phyloP scores from a whole-genome alignment of 176 grass and related monocot genomes.

The Echinochloa phyllopogon region DNA sequence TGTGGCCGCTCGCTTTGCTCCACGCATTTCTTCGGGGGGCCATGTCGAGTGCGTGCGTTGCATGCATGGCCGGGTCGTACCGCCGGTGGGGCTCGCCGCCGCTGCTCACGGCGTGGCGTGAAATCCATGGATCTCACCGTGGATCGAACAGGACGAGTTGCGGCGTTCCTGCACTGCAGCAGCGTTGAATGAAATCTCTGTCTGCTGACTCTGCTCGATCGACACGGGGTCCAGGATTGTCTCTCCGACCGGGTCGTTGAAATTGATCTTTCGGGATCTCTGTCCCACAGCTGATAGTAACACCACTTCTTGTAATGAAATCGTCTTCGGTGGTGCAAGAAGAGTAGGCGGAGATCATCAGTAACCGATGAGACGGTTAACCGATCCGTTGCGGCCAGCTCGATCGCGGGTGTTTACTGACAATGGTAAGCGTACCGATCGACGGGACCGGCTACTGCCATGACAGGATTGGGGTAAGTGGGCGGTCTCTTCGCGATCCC shows the following conservation, averaged over 20 bases:
- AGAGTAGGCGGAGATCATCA: neutral
- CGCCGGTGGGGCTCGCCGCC: neutral
- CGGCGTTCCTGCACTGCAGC: neutral
- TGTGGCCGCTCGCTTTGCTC: neutral
- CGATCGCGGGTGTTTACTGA: neutral
- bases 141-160: neutral
- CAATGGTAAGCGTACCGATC: neutral
- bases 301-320: neutral
- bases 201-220: too few species aligned
- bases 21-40: neutral
- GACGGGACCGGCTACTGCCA: slow-evolving; percentile 22
- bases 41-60: neutral
- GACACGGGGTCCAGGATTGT: neutral
- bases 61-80: neutral
- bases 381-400: neutral
- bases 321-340: neutral
- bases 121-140: neutral
- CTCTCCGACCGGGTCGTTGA: neutral
- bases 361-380: neutral
- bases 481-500: neutral
- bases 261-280: neutral
- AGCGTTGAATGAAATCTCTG: neutral
- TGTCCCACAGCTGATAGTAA: neutral
- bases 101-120: neutral
- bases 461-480: neutral